These are phyloP conservation scores for Magnolia changhungtana DNA, from an alignment of 164 flowering plant genomes.

Conservation along the genomic window DNA sequence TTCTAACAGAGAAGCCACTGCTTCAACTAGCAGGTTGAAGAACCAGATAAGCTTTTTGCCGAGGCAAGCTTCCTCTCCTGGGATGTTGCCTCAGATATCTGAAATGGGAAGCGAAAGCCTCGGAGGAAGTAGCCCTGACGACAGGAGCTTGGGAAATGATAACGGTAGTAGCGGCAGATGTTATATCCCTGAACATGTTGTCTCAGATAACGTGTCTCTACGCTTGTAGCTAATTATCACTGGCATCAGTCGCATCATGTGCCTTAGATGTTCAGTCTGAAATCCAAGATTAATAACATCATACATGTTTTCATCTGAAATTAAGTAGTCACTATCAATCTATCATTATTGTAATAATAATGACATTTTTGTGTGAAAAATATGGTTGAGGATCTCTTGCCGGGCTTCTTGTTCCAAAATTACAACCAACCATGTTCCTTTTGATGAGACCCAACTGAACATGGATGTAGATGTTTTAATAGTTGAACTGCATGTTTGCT, in stretches of 20 bases:
- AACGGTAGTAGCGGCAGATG: slow-evolving; percentile 14
- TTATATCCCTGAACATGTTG: slow-evolving; percentile 37
- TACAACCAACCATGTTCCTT: too few relatives aligned
- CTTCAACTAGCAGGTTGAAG: slow-evolving; percentile 41
- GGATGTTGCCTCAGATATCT: slow-evolving; percentile 45
- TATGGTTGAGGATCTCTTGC: background rate
- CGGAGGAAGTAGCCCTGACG: slow-evolving; percentile 26
- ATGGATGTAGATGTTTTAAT: background rate
- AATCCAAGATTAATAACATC: too few relatives aligned
- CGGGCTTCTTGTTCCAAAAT: background rate
- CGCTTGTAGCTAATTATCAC: too few relatives aligned
- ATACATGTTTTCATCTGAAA: too few relatives aligned
- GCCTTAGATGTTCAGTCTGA: too few relatives aligned
- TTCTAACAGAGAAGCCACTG: slow-evolving; percentile 31
- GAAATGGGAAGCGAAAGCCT: slow-evolving; percentile 42
- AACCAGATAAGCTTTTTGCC: slow-evolving; percentile 37
- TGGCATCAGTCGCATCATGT: too few relatives aligned
- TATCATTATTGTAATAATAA: too few relatives aligned
- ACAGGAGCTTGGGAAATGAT: slow-evolving; percentile 31
- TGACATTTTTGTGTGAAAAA: background rate
- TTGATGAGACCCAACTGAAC: background rate
- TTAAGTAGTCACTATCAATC: background rate
- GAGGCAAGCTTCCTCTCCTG: slow-evolving; percentile 37
- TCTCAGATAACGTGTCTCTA: too few relatives aligned
- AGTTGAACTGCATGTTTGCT: background rate